These are phyloP conservation scores for Microstegium vimineum DNA, from an alignment of 176 grass and related monocot species.

Conservation along the genomic window DNA sequence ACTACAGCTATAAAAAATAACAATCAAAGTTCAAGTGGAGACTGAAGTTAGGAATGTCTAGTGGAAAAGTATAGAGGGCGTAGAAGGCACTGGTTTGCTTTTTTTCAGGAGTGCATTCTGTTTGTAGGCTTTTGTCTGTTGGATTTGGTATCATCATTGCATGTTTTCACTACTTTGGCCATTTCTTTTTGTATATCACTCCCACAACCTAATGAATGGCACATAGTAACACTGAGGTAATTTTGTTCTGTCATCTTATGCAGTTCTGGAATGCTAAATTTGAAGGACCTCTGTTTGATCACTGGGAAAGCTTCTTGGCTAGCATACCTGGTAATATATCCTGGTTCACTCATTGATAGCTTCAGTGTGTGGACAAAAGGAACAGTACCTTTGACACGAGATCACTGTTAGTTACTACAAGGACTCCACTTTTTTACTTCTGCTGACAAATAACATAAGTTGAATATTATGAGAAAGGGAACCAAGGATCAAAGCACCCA, in stretches of 20 bases:
- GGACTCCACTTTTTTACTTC: neutral
- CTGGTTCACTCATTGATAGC: neutral
- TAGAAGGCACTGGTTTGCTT: neutral
- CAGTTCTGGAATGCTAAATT: conserved; percentile 87
- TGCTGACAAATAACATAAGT: neutral
- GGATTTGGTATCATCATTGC: neutral
- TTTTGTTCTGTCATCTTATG: conserved; percentile 14
- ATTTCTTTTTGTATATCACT: neutral
- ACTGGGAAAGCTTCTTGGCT: conserved; percentile 85
- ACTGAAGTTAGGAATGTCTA: neutral
- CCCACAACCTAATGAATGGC: neutral
- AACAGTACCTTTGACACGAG: neutral
- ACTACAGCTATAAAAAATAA: neutral
- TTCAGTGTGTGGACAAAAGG: neutral
- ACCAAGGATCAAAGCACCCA: neutral
- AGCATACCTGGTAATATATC: conserved; percentile 71
- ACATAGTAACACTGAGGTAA: neutral
- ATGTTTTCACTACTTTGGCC: neutral
- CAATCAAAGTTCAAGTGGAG: neutral
- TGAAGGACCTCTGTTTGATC: conserved; percentile 95
- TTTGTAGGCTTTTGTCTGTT: neutral
- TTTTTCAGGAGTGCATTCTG: neutral
- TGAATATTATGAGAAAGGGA: conserved; percentile 12
- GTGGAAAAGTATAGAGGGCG: neutral
- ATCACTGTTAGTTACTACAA: neutral